These are phyloP conservation scores for Tremellales sp. DNA, from an alignment of 1,284 basidiomycete species.

Conservation along the genomic window DNA sequence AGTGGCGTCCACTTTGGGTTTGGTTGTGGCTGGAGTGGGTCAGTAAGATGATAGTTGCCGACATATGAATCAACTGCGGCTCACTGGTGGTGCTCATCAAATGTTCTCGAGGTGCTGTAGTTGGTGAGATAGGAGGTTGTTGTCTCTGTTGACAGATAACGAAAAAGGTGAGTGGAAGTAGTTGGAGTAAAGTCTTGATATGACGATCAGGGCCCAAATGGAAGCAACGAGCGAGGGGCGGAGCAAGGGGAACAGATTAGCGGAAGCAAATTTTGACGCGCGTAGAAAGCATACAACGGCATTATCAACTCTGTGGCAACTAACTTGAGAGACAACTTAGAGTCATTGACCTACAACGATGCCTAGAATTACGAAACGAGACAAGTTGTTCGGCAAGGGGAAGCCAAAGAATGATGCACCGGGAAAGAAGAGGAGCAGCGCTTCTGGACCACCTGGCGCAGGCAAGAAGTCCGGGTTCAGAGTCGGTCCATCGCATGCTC, in stretches of 20 bases:
- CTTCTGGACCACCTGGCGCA: conserved; percentile 2
- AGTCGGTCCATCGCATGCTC: conserved; percentile 42
- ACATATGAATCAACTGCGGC: background rate
- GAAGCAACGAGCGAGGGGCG: background rate
- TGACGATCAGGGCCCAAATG: too few relatives aligned
- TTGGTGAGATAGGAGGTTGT: conserved; percentile 1
- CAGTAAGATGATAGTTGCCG: conserved; percentile 1
- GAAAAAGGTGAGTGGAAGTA: background rate
- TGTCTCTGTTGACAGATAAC: background rate
- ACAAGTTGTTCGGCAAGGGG: conserved; percentile 30
- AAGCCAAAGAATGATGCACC: conserved; percentile 14
- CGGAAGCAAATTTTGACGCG: background rate
- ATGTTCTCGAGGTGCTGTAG: background rate
- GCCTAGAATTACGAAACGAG: conserved; percentile 37
- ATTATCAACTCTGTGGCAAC: background rate
- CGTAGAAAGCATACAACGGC: background rate
- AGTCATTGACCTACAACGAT: conserved; percentile 13
- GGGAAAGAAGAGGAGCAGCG: background rate
- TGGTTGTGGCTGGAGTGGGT: background rate
- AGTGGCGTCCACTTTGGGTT: conserved; percentile 48
- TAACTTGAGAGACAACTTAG: background rate
- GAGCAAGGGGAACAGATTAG: background rate
- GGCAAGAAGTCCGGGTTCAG: conserved; percentile 36
- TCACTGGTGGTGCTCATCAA: conserved; percentile 43
- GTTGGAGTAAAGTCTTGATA: background rate